Evolutionary conservation across 2,329 filamentous ascomycete genomes (phyloP), one percentile per base, ranked within the genome.

Genomic region (Penicillium sp.): DNA sequence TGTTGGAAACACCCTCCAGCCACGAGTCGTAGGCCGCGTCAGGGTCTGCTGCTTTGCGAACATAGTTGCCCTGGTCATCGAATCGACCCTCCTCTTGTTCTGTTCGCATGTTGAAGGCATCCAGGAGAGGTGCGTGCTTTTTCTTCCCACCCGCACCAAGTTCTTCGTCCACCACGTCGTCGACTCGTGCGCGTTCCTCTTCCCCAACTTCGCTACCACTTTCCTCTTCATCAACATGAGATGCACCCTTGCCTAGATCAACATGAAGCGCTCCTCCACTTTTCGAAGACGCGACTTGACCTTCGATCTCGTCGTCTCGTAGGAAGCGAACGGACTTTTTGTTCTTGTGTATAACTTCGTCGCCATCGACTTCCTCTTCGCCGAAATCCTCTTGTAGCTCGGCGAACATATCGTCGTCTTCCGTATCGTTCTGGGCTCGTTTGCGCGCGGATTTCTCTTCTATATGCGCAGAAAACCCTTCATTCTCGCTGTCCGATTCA

Each of bases 31-130:
- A 92, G 24, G 89, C 85, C 0, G 92, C 90, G 65, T 97, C 92
- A 0, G 91, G 90, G 66, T 99, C 94, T 9, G 78, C 84, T 0
- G 92, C 92, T 73, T 95, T 95, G 55, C 94, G 86, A 43, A 99
- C 85, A 71, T 87, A 99, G 73, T 97, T 99, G 10, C 93, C 93
- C 1, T 87, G 79, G 65, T 94, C 89, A 71, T 99, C 94, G 67
- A 97, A 99, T 11, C 86, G 83, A 1, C 94, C 94, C 65, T 97
- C 93, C 69, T 97, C 92, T 72, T 95, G 87, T 73, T 99, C 94
- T 13, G 84, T 79, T 57, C 85, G 86, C 81, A 99, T 89, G 70
- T 99, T 97, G 81, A 99, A 99, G 3, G 93, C 93, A 73, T 97
- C 94, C 6, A 99, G 82, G 72, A 94, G 90, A 2, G 94, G 94